Evolutionary conservation across 164 flowering plant species (phyloP), one percentile per base, ranked within the genome.

Genomic region (Vitis riparia): DNA sequence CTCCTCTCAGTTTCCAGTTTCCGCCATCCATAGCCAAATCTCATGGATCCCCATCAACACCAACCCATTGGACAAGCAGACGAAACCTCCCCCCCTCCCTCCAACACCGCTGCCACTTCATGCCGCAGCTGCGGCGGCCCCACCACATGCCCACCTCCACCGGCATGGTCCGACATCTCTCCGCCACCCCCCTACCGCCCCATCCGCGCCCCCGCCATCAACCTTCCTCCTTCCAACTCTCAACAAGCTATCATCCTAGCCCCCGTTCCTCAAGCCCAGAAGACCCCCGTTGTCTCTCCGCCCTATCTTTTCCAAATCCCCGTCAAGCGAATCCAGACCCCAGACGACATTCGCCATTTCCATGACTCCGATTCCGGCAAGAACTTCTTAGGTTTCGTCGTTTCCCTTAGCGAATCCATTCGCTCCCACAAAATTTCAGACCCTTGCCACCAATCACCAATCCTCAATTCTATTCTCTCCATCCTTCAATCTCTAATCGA

Each of bases 361-460:
- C 83, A 80, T 68, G 74, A 79, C 55, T 91, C 99, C 57, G 69
- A 70, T 12, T 53, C 87, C 65, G 81, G 80, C 32, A 61, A 71
- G 13, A 84, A 90, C 75, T 94, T 91, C 81, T 85, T 94, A 55
- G 95, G 96, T 61, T 94, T 91, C 86, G 70, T 91, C 67, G 98
- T 82, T 62, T 74, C 92, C 9, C 86, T 94, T 53, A 87, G 94
- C 49, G 87, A 86, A 3, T 91, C 97, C 67, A 76, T 86, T 52
- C 90, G 87, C 27, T 78, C 84, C 51, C 86, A 51, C 63, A 94
- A 90, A 71, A 81, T 92, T 63, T 92, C 98, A 56, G 93, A 91
- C 61, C 84, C 85, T 1, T 88, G 91, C 77, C 89, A 74, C 77
- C 67, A 71, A 23, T 91, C 97, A 11, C 51, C 74, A 3, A 71